A percentile compares a stretch with the other conserved stretches of the same genome.
Evolutionary conservation across 1,284 basidiomycete species (phyloP).

Genomic region (Austroboletus novae-zelandiae): DNA sequence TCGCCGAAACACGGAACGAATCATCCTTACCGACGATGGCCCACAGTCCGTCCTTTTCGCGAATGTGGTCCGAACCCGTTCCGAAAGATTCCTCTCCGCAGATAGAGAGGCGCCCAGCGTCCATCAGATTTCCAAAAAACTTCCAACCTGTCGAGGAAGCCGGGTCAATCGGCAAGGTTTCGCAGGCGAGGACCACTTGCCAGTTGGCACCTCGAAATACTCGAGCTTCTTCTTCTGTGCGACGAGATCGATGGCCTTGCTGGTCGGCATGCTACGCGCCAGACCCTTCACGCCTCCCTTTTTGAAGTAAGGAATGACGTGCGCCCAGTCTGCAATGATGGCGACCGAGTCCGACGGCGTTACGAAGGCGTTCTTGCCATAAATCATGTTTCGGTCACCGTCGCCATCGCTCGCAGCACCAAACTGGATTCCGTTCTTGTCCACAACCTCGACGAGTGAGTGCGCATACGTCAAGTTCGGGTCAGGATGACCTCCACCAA

Average conservation of each 20-base stretch:
- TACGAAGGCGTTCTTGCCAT: slow-evolving; percentile 96
- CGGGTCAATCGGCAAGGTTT: slow-evolving; percentile 1
- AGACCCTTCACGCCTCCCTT: slow-evolving; percentile 90
- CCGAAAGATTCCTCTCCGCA: slow-evolving; percentile 99
- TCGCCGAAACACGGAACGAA: slow-evolving; percentile 1
- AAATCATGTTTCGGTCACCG: slow-evolving; percentile 99
- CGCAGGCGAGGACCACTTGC: slow-evolving; percentile 35
- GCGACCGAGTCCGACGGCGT: slow-evolving; percentile 97
- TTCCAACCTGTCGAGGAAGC: slow-evolving; percentile 76
- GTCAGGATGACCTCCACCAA: slow-evolving; percentile 97
- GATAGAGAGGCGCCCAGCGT: slow-evolving; percentile 94
- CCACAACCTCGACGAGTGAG: slow-evolving; percentile 90
- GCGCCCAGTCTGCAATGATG: slow-evolving; percentile 98
- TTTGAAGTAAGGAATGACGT: slow-evolving; percentile 96
- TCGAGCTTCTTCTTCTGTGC: slow-evolving; percentile 94
- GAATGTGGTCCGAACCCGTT: slow-evolving; percentile 99
- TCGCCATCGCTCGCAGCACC: slow-evolving; percentile 98
- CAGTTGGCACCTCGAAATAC: slow-evolving; percentile 96
- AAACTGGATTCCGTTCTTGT: slow-evolving; percentile 84
- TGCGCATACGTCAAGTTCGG: slow-evolving; percentile 98
- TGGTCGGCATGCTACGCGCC: slow-evolving; percentile 96
- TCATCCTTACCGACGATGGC: slow-evolving; percentile 77
- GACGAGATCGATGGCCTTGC: slow-evolving; percentile 95
- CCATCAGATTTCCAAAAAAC: slow-evolving; percentile 99
- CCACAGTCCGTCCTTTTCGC: slow-evolving; percentile 99